These are phyloP conservation scores for Rhypophila decipiens DNA, from an alignment of 495 filamentous ascomycete species.

Conservation along the genomic window DNA sequence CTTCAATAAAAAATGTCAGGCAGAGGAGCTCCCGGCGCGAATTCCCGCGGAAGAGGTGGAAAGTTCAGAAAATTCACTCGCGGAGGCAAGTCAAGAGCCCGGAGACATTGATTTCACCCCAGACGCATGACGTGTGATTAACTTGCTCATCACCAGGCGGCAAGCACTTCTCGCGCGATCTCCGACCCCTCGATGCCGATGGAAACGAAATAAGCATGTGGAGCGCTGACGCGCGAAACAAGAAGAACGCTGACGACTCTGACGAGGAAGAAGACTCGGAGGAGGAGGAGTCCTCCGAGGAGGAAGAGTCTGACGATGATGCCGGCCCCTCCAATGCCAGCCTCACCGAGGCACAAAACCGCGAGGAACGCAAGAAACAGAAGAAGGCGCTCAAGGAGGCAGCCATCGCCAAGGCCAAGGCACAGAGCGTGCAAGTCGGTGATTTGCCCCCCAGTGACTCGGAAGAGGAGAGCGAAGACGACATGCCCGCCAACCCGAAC, in stretches of 20 bases:
- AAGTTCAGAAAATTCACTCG: conserved; percentile 91
- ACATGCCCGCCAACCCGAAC: conserved; percentile 83
- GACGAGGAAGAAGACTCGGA: conserved; percentile 34
- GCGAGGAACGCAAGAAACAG: conserved; percentile 80
- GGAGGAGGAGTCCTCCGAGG: conserved; percentile 40
- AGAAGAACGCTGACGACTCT: conserved; percentile 6
- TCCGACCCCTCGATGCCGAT: conserved; percentile 78
- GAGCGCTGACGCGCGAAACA: conserved; percentile 40
- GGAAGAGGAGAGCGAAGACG: conserved; percentile 55
- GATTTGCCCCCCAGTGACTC: conserved; percentile 71
- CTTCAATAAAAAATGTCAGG: conserved; percentile 54
- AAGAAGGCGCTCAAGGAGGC: conserved; percentile 91
- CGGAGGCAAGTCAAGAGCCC: conserved; percentile 57
- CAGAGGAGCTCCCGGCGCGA: conserved; percentile 49
- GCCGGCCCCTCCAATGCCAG: conserved; percentile 28
- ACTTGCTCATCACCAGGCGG: conserved; percentile 63
- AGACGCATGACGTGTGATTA: neutral
- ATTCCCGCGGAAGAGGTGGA: conserved; percentile 69
- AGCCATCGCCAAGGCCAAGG: conserved; percentile 64
- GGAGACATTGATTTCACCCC: neutral
- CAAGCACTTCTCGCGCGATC: conserved; percentile 87
- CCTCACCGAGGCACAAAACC: conserved; percentile 47
- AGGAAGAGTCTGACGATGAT: conserved; percentile 35
- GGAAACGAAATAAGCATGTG: conserved; percentile 74
- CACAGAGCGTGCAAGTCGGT: conserved; percentile 62